A percentile compares a stretch with the other conserved stretches of the same genome.
phyloP scores from a whole-genome alignment of 768 basidiomycete species.

The Pholiota molesta region DNA sequence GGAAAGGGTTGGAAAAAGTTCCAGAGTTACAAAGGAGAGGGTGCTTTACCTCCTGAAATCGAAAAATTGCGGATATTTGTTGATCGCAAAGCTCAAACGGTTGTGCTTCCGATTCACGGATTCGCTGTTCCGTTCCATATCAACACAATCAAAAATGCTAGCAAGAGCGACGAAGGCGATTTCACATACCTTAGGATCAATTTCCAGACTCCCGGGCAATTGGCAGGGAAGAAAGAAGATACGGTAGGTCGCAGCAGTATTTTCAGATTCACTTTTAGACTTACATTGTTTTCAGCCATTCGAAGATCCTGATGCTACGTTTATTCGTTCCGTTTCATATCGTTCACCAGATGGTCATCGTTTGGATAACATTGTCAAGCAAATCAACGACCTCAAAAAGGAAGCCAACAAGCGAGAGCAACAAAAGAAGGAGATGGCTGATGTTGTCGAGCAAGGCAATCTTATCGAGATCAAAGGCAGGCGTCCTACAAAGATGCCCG shows the following conservation, averaged over 20 bases:
- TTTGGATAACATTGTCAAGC: slow-evolving; percentile 85
- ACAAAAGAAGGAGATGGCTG: slow-evolving; percentile 97
- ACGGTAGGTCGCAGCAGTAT: slow-evolving; percentile 54
- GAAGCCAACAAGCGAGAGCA: slow-evolving; percentile 96
- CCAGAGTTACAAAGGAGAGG: slow-evolving; percentile 96
- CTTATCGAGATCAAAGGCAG: slow-evolving; percentile 89
- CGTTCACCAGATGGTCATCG: slow-evolving; percentile 89
- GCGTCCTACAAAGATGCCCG: slow-evolving; percentile 82
- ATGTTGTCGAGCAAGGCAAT: slow-evolving; percentile 94
- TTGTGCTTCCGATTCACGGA: slow-evolving; percentile 91
- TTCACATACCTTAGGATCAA: slow-evolving; percentile 95
- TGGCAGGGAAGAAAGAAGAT: slow-evolving; percentile 98
- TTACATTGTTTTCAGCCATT: slow-evolving; percentile 63
- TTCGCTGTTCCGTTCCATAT: slow-evolving; percentile 98
- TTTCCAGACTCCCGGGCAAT: slow-evolving; percentile 97
- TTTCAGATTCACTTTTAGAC: background rate
- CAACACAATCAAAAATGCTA: slow-evolving; percentile 96
- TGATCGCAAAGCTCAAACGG: slow-evolving; percentile 87
- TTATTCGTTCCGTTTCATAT: slow-evolving; percentile 94
- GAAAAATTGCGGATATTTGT: slow-evolving; percentile 83
- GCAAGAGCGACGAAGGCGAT: slow-evolving; percentile 96
- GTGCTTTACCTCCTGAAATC: slow-evolving; percentile 81
- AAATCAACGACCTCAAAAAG: slow-evolving; percentile 95
- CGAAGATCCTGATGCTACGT: slow-evolving; percentile 95
- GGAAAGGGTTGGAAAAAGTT: slow-evolving; percentile 95